These are phyloP conservation scores for Morella rubra DNA, from an alignment of 306 rosid genomes.

Conservation along the genomic window DNA sequence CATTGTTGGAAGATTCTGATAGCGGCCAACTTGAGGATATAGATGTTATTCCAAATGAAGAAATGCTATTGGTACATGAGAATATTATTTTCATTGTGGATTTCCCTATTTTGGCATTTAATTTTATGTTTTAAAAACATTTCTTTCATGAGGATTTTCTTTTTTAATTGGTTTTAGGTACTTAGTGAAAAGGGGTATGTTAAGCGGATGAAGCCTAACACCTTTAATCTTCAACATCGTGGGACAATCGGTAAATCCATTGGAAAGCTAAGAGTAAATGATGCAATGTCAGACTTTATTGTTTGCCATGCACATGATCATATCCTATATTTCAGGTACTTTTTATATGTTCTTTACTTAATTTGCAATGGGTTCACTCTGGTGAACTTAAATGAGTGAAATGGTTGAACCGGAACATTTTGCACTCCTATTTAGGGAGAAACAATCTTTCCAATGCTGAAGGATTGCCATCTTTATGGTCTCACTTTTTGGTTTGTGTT, in stretches of 20 bases:
- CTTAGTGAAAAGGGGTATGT: constrained; percentile 94
- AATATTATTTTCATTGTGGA: constrained; percentile 11
- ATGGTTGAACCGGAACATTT: background rate
- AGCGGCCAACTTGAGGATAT: constrained; percentile 94
- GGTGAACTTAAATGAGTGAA: background rate
- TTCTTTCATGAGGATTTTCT: background rate
- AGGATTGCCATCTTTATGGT: too few relatives aligned
- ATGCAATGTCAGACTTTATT: constrained; percentile 92
- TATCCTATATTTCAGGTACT: constrained; percentile 89
- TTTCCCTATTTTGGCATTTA: background rate
- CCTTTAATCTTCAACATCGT: constrained; percentile 88
- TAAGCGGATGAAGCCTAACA: constrained; percentile 90
- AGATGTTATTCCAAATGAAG: constrained; percentile 96
- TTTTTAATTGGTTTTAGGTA: constrained; percentile 51
- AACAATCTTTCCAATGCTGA: too few relatives aligned
- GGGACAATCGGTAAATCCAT: constrained; percentile 99
- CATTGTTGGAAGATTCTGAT: constrained; percentile 76
- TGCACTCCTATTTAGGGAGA: background rate
- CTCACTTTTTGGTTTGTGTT: background rate
- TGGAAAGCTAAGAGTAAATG: constrained; percentile 91
- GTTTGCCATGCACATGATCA: constrained; percentile 94
- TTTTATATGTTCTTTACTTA: background rate
- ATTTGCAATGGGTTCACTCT: constrained; percentile 11
- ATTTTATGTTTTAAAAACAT: background rate
- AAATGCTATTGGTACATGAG: constrained; percentile 76